Conservation (phyloP, 176 grass and related monocot genomes). For the Raddia guianensis region DNA sequence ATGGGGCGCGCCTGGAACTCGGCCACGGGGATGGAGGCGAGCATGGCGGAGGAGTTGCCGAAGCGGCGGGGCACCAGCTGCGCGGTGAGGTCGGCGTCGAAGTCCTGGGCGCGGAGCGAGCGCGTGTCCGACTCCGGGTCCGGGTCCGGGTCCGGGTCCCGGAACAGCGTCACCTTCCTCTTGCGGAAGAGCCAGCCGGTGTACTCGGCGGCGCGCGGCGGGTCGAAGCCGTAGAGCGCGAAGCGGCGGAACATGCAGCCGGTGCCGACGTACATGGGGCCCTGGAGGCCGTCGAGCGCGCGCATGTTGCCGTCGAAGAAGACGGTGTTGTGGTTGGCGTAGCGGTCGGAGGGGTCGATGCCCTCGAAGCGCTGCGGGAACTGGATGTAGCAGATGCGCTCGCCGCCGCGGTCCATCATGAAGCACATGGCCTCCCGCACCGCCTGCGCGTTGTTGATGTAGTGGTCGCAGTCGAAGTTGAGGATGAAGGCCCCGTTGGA, state of each 20-base stretch:
- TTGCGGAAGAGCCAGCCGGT: constrained; percentile 64
- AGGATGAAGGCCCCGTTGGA: constrained; percentile 96
- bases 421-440: constrained; percentile 95
- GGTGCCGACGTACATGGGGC: constrained; percentile 95
- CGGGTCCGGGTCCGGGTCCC: constrained; percentile 9
- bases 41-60: constrained; percentile 76
- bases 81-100: constrained; percentile 68
- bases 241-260: constrained; percentile 91
- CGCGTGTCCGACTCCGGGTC: constrained; percentile 58
- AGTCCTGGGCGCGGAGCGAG: constrained; percentile 68
- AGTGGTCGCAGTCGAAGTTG: constrained; percentile 99
- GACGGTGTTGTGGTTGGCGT: constrained; percentile 98
- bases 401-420: constrained; percentile 88
- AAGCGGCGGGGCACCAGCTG: constrained; percentile 72
- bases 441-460: constrained; percentile 84
- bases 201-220: constrained; percentile 80
- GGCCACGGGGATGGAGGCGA: constrained; percentile 86
- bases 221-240: constrained; percentile 95
- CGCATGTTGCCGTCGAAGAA: constrained; percentile 99
- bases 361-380: constrained; percentile 94
- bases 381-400: constrained; percentile 88
- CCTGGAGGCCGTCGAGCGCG: constrained; percentile 89
- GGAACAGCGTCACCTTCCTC: constrained; percentile 57
- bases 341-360: constrained; percentile 94
- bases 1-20: constrained; percentile 90